These are phyloP conservation scores for Arabidopsis suecica DNA, from an alignment of 345 rosid species.

Conservation along the genomic window DNA sequence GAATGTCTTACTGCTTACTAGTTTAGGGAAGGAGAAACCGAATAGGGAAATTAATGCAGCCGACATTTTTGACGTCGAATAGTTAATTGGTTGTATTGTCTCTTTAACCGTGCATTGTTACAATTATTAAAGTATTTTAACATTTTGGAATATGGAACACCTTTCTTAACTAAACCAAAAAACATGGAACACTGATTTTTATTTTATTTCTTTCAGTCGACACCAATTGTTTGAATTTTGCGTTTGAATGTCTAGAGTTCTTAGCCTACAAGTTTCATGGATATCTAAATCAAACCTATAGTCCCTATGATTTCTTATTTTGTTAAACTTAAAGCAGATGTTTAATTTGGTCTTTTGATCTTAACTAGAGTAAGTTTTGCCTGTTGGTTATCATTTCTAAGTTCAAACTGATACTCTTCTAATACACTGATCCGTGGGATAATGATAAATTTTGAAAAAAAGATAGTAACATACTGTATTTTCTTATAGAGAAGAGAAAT, in stretches of 20 bases:
- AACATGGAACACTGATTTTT: neutral
- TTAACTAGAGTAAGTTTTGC: neutral
- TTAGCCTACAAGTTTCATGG: neutral
- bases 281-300: neutral
- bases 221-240: neutral
- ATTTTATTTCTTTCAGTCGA: neutral
- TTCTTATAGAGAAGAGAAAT: too few species aligned
- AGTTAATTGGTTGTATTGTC: constrained; percentile 19
- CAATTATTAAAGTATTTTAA: neutral
- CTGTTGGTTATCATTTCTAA: neutral
- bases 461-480: too few species aligned
- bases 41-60: constrained; percentile 39
- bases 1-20: constrained; percentile 7
- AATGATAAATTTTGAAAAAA: too few species aligned
- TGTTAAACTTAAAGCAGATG: neutral
- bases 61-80: constrained; percentile 38
- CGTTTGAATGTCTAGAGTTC: neutral
- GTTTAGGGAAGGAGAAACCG: constrained; percentile 18
- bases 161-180: neutral
- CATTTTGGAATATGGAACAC: constrained; percentile 11
- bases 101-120: constrained; percentile 34
- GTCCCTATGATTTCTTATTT: neutral
- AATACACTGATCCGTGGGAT: too few species aligned
- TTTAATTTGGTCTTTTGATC: neutral
- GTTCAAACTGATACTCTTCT: neutral